Evolutionary conservation across 2,329 filamentous ascomycete species (phyloP).

Genomic region (Ampelomyces quisqualis): DNA sequence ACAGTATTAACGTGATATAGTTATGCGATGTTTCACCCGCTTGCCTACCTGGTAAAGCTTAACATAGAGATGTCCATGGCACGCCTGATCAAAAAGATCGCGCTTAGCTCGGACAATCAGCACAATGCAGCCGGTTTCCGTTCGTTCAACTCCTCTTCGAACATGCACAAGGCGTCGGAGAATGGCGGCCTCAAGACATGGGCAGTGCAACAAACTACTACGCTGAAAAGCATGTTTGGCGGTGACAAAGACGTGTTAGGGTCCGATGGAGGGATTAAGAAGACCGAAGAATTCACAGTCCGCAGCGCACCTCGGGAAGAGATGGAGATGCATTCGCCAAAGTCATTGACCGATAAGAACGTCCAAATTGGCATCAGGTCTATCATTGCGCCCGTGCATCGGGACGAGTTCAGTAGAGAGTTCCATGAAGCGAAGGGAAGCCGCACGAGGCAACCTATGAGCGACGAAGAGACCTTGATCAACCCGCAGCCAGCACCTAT

Average conservation of each 20-base stretch:
- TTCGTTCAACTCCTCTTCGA: constrained; percentile 1
- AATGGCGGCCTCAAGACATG: constrained; percentile 5
- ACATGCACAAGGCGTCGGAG: constrained; percentile 4
- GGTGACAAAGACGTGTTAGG: constrained; percentile 1
- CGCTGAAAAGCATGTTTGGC: constrained; percentile 12
- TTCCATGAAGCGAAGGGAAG: background rate
- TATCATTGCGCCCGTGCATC: background rate
- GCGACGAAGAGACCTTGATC: constrained; percentile 2
- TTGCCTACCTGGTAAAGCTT: constrained; percentile 51
- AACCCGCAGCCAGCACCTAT: background rate
- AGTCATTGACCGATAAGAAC: background rate
- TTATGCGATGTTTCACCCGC: constrained; percentile 51
- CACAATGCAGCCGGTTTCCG: background rate
- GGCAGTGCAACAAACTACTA: background rate
- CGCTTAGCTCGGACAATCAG: constrained; percentile 6
- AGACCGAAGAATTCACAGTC: constrained; percentile 11
- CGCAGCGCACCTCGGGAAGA: constrained; percentile 2
- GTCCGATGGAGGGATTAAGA: constrained; percentile 4
- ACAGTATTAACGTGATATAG: constrained; percentile 11
- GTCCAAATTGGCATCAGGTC: background rate
- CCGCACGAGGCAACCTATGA: background rate
- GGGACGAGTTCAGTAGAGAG: background rate
- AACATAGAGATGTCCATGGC: constrained; percentile 40
- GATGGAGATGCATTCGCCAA: constrained; percentile 1
- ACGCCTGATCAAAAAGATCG: constrained; percentile 45